Conservation (phyloP, 495 filamentous ascomycete species). For the Aeminium ludgeri region DNA sequence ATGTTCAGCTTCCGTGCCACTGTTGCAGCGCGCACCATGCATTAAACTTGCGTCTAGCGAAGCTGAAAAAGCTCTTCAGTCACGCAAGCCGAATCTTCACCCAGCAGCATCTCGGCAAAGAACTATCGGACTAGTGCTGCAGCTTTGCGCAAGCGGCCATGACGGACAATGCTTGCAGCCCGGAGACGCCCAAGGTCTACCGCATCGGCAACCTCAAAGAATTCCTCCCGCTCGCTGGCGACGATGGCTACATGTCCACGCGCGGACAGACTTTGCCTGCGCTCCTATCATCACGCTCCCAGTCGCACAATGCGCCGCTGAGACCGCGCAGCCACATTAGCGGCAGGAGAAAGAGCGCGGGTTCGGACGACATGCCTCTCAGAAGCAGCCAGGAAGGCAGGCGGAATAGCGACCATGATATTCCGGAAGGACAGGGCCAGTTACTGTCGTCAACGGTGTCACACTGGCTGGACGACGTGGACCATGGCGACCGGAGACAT, state of each 20-base stretch:
- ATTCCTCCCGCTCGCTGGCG: slow-evolving; percentile 23
- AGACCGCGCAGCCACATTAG: background rate
- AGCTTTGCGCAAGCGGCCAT: too few species aligned
- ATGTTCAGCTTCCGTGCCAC: too few species aligned
- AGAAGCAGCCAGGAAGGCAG: slow-evolving; percentile 6
- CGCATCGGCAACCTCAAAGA: slow-evolving; percentile 21
- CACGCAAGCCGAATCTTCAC: too few species aligned
- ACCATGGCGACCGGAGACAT: slow-evolving; percentile 15
- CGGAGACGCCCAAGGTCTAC: slow-evolving; percentile 9
- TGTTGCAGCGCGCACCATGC: too few species aligned
- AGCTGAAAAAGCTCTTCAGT: too few species aligned
- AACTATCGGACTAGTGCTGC: too few species aligned
- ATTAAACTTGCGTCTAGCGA: too few species aligned
- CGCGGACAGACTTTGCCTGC: slow-evolving; percentile 23
- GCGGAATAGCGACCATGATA: slow-evolving; percentile 1
- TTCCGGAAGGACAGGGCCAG: background rate
- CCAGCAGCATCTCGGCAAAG: too few species aligned
- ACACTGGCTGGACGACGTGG: slow-evolving; percentile 1
- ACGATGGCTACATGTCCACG: slow-evolving; percentile 17
- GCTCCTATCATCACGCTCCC: slow-evolving; percentile 11
- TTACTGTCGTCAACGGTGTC: too few species aligned
- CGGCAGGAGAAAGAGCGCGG: slow-evolving; percentile 7
- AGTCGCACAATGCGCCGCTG: slow-evolving; percentile 3
- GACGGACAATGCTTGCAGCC: too few species aligned
- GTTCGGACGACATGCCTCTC: slow-evolving; percentile 1